Base-by-base conservation (phyloP, 2,329 filamentous ascomycete species). In the Sporothrix schenckii region DNA sequence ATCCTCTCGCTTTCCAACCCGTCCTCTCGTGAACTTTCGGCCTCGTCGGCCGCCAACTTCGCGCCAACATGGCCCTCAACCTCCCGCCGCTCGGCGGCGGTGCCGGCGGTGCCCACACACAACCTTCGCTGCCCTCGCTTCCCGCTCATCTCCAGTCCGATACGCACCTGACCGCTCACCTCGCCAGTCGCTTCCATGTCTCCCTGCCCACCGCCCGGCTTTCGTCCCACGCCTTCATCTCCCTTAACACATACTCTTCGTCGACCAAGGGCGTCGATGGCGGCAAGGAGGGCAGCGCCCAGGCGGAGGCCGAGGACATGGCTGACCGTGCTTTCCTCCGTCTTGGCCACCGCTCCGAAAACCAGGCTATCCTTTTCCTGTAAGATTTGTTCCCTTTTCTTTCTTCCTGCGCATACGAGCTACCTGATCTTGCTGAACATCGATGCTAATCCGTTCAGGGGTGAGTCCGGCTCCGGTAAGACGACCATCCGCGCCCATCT, bases 391-490 rank as follows among this genome's bases (percentile, higher is more conserved):
- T 30, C 21, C 9, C 41, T 16, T 44, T 44, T 44, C 27, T 47
- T 53, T n/a, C 34, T 69, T 63, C 49, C 10, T 30, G 11, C 27
- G 7, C 16, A 19, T 21, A 13, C 24, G 7, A 41, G 27, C 54
- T 54, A n/a, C 47, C 19, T 24, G 3, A 6, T 58, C 34, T 34
- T 16, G 16, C 27, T 3, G 21, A 9, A 44, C 30, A 19, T n/a
- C 6, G n/a, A 70, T 73, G 72, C 74, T 79, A 72, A 80, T 5
- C 19, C 9, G 1, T 14, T 13, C 74, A 97, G 94, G 74, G 95
- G 95, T 80, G 95, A 99, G 86, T 97, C 93, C 70, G 95, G 95
- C 60, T 90, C 95, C 44, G 95, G 95, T 76, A 99, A 99, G 83
- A 97, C 95, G 0, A 99, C 95, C 0, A 85, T 98, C 76, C 91